Conservation (phyloP, 257 asterid genomes). For the Eucommia ulmoides region DNA sequence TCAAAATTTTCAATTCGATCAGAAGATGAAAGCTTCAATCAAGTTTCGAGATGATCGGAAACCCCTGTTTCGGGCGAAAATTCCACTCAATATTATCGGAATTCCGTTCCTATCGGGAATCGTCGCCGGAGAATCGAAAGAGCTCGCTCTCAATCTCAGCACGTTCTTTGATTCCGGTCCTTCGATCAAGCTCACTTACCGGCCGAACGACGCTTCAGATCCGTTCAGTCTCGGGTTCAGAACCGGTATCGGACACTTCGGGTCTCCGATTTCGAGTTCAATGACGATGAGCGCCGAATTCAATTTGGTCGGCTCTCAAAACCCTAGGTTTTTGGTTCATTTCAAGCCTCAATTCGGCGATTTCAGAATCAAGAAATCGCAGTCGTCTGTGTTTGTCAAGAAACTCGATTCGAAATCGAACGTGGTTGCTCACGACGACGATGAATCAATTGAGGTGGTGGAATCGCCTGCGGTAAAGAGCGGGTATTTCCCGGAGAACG, state of each 20-base stretch:
- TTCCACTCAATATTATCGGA: conserved; percentile 57
- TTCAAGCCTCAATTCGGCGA: conserved; percentile 84
- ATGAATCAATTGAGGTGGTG: background rate
- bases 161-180: conserved; percentile 77
- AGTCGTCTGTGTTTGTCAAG: conserved; percentile 33
- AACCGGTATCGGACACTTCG: conserved; percentile 74
- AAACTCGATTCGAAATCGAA: conserved; percentile 18
- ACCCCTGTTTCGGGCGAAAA: conserved; percentile 75
- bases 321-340: conserved; percentile 74
- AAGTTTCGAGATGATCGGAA: conserved; percentile 78
- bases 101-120: conserved; percentile 81
- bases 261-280: conserved; percentile 76
- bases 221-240: conserved; percentile 77
- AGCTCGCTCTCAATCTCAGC: conserved; percentile 47
- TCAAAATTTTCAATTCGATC: conserved; percentile 2
- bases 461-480: conserved; percentile 13
- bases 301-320: conserved; percentile 45
- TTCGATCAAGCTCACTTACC: conserved; percentile 50
- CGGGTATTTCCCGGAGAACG: conserved; percentile 15
- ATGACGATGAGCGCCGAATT: conserved; percentile 88
- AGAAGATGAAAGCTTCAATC: conserved; percentile 84
- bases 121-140: conserved; percentile 74
- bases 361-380: conserved; percentile 52
- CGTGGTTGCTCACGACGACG: conserved; percentile 8
- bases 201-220: conserved; percentile 64